Percentiles rank a stretch among this genome's conserved stretches.
phyloP scores from a whole-genome alignment of 2,329 filamentous ascomycete genomes.

The Verticillium zaregamsianum region DNA sequence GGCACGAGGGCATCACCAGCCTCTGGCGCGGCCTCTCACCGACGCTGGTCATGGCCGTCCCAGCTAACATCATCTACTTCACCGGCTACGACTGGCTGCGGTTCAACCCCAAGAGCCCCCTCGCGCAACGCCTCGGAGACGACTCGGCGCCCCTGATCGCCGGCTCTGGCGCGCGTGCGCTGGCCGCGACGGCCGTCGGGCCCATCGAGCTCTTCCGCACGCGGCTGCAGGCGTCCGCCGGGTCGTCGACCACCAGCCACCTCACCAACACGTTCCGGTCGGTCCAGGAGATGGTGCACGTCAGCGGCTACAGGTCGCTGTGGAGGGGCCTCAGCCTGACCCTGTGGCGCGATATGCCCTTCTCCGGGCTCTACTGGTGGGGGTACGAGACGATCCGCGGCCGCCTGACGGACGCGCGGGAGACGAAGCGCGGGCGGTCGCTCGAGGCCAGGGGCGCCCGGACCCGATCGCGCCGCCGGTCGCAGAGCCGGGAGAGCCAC shows the following conservation, averaged over 20 bases:
- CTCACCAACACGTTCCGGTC: slow-evolving; percentile 75
- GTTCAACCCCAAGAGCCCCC: slow-evolving; percentile 66
- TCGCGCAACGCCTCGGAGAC: slow-evolving; percentile 60
- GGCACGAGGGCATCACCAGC: slow-evolving; percentile 81
- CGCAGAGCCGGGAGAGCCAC: slow-evolving; percentile 65
- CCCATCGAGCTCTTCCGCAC: slow-evolving; percentile 95
- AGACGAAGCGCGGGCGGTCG: slow-evolving; percentile 39
- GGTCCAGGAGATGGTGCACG: slow-evolving; percentile 72
- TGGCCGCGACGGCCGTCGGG: slow-evolving; percentile 78
- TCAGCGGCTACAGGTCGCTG: slow-evolving; percentile 72
- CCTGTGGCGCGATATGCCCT: slow-evolving; percentile 94
- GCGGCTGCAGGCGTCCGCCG: slow-evolving; percentile 75
- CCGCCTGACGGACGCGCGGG: slow-evolving; percentile 64
- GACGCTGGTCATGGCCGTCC: slow-evolving; percentile 88
- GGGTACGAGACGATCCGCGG: slow-evolving; percentile 85
- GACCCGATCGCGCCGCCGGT: slow-evolving; percentile 43
- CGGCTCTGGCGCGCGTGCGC: slow-evolving; percentile 70
- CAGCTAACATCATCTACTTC: slow-evolving; percentile 97
- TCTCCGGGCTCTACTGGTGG: slow-evolving; percentile 97
- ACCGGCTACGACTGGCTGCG: slow-evolving; percentile 96
- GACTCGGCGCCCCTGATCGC: slow-evolving; percentile 75
- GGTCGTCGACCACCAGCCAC: slow-evolving; percentile 57
- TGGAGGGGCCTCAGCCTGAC: slow-evolving; percentile 91
- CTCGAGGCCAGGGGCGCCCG: slow-evolving; percentile 32
- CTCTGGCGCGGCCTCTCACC: slow-evolving; percentile 94